Evolutionary conservation across 2,329 filamentous ascomycete species (phyloP).

Genomic region (Penicillium janthinellum): DNA sequence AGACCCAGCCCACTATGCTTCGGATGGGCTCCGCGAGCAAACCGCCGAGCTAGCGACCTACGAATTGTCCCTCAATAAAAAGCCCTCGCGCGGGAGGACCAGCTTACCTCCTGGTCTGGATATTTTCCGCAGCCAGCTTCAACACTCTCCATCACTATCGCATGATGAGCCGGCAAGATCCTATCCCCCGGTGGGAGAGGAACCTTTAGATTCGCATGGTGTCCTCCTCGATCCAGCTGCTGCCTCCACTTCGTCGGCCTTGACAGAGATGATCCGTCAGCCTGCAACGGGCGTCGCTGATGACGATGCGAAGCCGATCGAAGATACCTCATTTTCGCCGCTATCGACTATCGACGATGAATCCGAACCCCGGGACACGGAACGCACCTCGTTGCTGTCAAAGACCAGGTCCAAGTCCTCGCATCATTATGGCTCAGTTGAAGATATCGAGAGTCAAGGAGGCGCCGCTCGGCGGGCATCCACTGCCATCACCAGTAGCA

Average conservation of each 20-base stretch:
- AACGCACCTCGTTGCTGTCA: slow-evolving; percentile 41
- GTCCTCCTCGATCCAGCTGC: slow-evolving; percentile 26
- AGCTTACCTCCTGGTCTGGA: slow-evolving; percentile 34
- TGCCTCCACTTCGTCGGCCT: slow-evolving; percentile 47
- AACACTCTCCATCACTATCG: slow-evolving; percentile 8
- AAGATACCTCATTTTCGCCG: slow-evolving; percentile 20
- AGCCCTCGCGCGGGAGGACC: slow-evolving; percentile 29
- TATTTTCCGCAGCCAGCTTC: slow-evolving; percentile 28
- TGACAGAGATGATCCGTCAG: slow-evolving; percentile 55
- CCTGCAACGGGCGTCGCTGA: slow-evolving; percentile 36
- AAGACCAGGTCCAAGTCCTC: slow-evolving; percentile 33
- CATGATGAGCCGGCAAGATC: slow-evolving; percentile 23
- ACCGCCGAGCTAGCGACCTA: slow-evolving; percentile 85
- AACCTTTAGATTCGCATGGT: slow-evolving; percentile 18
- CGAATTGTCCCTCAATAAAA: slow-evolving; percentile 60
- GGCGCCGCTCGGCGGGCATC: slow-evolving; percentile 11
- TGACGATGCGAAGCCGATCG: slow-evolving; percentile 19
- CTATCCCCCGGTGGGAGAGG: slow-evolving; percentile 13
- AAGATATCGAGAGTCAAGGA: slow-evolving; percentile 37
- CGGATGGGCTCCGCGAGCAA: slow-evolving; percentile 76
- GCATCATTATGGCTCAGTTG: slow-evolving; percentile 33
- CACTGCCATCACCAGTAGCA: slow-evolving; percentile 18
- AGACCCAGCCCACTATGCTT: slow-evolving; percentile 73
- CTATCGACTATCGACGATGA: slow-evolving; percentile 23
- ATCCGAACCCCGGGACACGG: slow-evolving; percentile 34